Conservation (phyloP, 495 filamentous ascomycete species). For the Aspergillus kassunensis region DNA sequence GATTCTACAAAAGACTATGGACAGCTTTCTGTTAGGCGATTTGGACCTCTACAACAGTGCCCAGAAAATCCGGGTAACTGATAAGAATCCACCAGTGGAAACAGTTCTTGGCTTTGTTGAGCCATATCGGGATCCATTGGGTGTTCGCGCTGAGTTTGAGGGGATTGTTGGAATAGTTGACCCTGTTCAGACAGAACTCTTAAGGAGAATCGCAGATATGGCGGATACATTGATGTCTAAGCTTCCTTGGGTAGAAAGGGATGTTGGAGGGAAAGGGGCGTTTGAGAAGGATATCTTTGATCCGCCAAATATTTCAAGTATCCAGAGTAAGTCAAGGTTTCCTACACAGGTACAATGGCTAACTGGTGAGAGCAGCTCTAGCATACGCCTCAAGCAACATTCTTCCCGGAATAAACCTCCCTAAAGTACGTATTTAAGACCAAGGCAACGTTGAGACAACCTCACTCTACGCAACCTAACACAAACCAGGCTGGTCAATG, state of each 20-base stretch:
- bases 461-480: too few relatives aligned
- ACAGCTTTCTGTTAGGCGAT: constrained; percentile 35
- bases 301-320: constrained; percentile 38
- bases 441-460: too few relatives aligned
- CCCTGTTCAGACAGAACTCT: constrained; percentile 27
- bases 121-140: constrained; percentile 47
- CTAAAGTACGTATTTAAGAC: constrained; percentile 37
- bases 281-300: constrained; percentile 43
- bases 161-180: constrained; percentile 42
- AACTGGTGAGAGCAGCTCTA: constrained; percentile 20
- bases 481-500: too few relatives aligned
- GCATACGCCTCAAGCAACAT: constrained; percentile 44
- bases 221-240: constrained; percentile 29
- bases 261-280: constrained; percentile 32
- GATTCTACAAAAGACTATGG: not conserved
- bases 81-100: constrained; percentile 38
- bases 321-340: constrained; percentile 30
- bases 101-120: constrained; percentile 48
- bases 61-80: constrained; percentile 36
- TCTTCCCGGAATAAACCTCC: constrained; percentile 34
- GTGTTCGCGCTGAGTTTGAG: constrained; percentile 43
- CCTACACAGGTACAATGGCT: too few relatives aligned
- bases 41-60: constrained; percentile 33
- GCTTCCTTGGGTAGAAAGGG: constrained; percentile 34
- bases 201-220: constrained; percentile 30